phyloP scores from a whole-genome alignment of 2,329 filamentous ascomycete species.

The Xenoacremonium recifei region DNA sequence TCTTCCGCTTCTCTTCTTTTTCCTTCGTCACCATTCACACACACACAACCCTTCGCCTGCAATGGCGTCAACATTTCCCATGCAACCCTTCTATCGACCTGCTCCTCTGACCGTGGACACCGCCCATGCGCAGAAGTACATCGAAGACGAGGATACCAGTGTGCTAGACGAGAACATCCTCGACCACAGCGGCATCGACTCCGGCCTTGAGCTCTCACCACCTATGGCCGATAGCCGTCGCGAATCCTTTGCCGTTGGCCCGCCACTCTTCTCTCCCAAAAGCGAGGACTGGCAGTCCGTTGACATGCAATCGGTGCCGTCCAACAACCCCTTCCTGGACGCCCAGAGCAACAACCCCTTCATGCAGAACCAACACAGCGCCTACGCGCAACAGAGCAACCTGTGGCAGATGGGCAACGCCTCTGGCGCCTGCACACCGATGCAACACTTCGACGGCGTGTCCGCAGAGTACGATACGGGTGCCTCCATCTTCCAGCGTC shows the following conservation, averaged over 20 bases:
- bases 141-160: slow-evolving; percentile 60
- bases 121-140: slow-evolving; percentile 52
- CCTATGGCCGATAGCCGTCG: slow-evolving; percentile 61
- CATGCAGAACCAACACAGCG: slow-evolving; percentile 49
- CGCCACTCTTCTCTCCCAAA: slow-evolving; percentile 63
- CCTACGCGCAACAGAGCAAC: slow-evolving; percentile 39
- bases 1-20: slow-evolving; percentile 18
- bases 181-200: slow-evolving; percentile 59
- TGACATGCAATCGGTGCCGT: slow-evolving; percentile 63
- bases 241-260: slow-evolving; percentile 60
- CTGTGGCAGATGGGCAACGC: slow-evolving; percentile 64
- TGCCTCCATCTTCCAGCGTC: slow-evolving; percentile 51
- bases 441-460: slow-evolving; percentile 62
- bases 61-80: slow-evolving; percentile 52
- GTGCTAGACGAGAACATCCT: slow-evolving; percentile 61
- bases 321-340: slow-evolving; percentile 63
- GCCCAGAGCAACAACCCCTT: slow-evolving; percentile 63
- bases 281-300: slow-evolving; percentile 62
- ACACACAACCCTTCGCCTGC: slow-evolving; percentile 21
- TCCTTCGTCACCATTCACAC: slow-evolving; percentile 14
- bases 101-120: slow-evolving; percentile 54
- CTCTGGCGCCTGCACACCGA: slow-evolving; percentile 72
- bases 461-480: slow-evolving; percentile 55
- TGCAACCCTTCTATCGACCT: slow-evolving; percentile 52
- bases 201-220: slow-evolving; percentile 62